phyloP scores from a whole-genome alignment of 2,329 filamentous ascomycete species.

The Fusarium buharicum region DNA sequence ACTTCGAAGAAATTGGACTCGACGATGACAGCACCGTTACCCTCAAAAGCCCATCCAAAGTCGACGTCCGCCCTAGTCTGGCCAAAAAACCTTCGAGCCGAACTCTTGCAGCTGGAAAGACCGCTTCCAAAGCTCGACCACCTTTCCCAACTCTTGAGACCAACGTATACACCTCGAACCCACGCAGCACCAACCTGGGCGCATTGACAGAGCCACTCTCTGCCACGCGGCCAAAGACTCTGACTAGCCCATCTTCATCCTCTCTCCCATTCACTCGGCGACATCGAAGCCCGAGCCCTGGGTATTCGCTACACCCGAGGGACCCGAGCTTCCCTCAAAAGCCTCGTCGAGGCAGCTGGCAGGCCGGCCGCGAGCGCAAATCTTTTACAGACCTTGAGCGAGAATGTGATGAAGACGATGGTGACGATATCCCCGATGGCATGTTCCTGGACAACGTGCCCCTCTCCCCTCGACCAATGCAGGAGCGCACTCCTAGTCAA shows the following conservation, averaged over 20 bases:
- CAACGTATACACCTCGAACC: constrained; percentile 59
- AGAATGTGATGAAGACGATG: constrained; percentile 80
- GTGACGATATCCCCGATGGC: constrained; percentile 81
- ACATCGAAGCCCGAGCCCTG: constrained; percentile 64
- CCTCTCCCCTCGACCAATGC: constrained; percentile 75
- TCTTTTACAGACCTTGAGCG: constrained; percentile 76
- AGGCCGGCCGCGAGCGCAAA: constrained; percentile 72
- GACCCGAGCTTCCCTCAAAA: constrained; percentile 54
- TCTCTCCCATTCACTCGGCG: constrained; percentile 54
- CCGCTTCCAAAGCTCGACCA: constrained; percentile 53
- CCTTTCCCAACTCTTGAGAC: constrained; percentile 59
- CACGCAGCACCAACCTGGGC: constrained; percentile 61
- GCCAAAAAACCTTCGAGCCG: constrained; percentile 46
- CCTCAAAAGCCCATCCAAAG: constrained; percentile 60
- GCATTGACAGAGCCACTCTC: constrained; percentile 50
- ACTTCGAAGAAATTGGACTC: constrained; percentile 95
- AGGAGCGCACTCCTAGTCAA: constrained; percentile 65
- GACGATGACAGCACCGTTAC: constrained; percentile 67
- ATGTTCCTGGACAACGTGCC: constrained; percentile 84
- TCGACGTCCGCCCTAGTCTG: constrained; percentile 52
- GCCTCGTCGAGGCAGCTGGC: constrained; percentile 75
- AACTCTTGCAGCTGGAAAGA: constrained; percentile 47
- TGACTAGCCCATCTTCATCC: constrained; percentile 49
- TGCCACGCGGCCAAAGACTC: constrained; percentile 45
- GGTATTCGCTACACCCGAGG: constrained; percentile 57